These are phyloP conservation scores for Kodamaea alishanica DNA, from an alignment of 1,139 yeast genomes.

Conservation along the genomic window DNA sequence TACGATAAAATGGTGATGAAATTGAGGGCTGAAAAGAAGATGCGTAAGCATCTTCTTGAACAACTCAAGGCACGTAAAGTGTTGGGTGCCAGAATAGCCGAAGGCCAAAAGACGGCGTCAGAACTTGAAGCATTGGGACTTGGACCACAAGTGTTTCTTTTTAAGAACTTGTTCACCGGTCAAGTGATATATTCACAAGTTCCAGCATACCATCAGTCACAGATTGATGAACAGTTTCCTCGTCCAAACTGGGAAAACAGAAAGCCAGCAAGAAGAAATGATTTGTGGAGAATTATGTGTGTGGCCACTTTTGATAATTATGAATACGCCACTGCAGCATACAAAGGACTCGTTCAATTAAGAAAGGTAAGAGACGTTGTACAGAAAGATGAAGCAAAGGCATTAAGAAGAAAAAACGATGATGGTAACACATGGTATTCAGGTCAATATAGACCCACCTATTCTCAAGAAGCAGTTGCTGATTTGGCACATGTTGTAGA, in stretches of 20 bases:
- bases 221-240: constrained; percentile 66
- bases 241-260: constrained; percentile 89
- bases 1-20: constrained; percentile 38
- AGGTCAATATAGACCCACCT: constrained; percentile 86
- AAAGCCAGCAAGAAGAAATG: constrained; percentile 74
- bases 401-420: constrained; percentile 66
- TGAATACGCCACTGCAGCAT: constrained; percentile 69
- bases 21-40: constrained; percentile 46
- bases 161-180: constrained; percentile 82
- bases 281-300: constrained; percentile 89
- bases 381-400: constrained; percentile 57
- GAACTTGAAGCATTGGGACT: constrained; percentile 39
- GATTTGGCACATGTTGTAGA: constrained; percentile 73
- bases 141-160: constrained; percentile 81
- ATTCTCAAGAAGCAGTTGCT: constrained; percentile 88
- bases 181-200: constrained; percentile 88
- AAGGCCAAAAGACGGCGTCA: constrained; percentile 33
- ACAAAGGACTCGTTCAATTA: constrained; percentile 68
- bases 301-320: constrained; percentile 68
- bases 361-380: constrained; percentile 67
- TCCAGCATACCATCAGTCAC: constrained; percentile 66
- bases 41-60: constrained; percentile 49
- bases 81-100: constrained; percentile 44
- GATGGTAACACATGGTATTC: constrained; percentile 83
- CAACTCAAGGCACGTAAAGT: constrained; percentile 44